Evolutionary conservation across 257 asterid species (phyloP).

Genomic region (Haberlea rhodopensis): DNA sequence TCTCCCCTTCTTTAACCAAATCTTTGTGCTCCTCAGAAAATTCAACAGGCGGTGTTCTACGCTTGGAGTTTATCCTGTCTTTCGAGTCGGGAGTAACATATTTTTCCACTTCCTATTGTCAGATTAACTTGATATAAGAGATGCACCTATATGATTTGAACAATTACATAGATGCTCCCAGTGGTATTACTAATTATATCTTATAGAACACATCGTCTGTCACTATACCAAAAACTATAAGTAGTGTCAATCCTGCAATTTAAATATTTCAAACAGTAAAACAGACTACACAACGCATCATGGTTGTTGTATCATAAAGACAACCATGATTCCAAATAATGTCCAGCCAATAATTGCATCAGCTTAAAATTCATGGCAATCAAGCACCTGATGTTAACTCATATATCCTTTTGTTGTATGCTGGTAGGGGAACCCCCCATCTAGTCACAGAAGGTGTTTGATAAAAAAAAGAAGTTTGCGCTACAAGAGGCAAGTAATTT

Average conservation of each 20-base stretch:
- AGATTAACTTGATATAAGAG: not conserved
- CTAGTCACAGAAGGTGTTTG: not conserved
- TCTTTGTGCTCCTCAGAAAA: slow-evolving; percentile 31
- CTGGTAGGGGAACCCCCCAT: not conserved
- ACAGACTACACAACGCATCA: not conserved
- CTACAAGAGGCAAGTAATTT: not conserved
- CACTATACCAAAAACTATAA: too few species aligned
- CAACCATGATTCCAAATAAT: not conserved
- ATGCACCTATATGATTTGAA: not conserved
- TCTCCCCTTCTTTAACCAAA: slow-evolving; percentile 34
- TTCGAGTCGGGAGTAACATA: slow-evolving; percentile 29
- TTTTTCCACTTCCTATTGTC: slow-evolving; percentile 41
- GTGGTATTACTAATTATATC: too few species aligned
- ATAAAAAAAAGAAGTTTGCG: not conserved
- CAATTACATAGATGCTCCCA: too few species aligned
- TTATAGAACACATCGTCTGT: too few species aligned
- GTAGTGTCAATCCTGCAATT: too few species aligned
- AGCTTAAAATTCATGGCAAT: not conserved
- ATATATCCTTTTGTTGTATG: not conserved
- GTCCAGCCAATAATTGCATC: not conserved
- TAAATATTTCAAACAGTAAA: too few species aligned
- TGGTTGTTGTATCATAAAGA: not conserved
- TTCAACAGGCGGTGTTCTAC: slow-evolving; percentile 33
- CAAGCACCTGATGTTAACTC: not conserved
- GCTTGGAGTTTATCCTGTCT: slow-evolving; percentile 25